Evolutionary conservation across 2,329 filamentous ascomycete genomes (phyloP), one percentile per base, ranked within the genome.

Genomic region (Diaporthe citriasiana): DNA sequence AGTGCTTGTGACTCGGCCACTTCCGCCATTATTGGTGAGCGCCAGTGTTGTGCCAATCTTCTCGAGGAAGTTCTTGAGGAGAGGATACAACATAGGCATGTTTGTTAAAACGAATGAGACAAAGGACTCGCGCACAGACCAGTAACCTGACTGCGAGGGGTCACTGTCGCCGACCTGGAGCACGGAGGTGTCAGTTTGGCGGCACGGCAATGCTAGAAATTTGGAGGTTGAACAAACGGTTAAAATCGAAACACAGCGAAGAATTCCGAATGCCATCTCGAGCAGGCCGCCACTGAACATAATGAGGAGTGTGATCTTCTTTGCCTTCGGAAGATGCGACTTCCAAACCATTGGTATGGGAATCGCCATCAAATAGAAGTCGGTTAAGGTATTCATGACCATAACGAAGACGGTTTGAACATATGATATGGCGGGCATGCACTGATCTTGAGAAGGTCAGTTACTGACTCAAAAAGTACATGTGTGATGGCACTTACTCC

Each of bases 231-330:
- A 59, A 50, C 25, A 59, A 63, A 81, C 78, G 17, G 81, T 85
- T 25, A 88, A 77, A 50, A 88, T 87, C 25, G 86, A 80, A 1
- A 85, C 84, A 60, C 84, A 87, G 70, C 87, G 85, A 12, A 89
- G 78, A 72, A 88, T 86, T 0, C 87, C 87, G 40, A 85, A 85
- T 22, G 85, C 83, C 81, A 88, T 88, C 70, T 88, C 85, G 73
- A 89, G 85, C 13, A 87, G 79, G 4, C 86, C 87, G 42, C 87
- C 87, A 63, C 85, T 84, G 78, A 89, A 89, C 76, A 89, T 83
- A 19, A 86, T 45, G 13, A 87, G 78, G 17, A 89, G 82, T 51
- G 85, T 82, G 30, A 86, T 63, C 77, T 89, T 89, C 66, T 80
- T 81, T 50, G 73, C 76, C 71, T 80, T 79, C 17, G 82, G 82